These are phyloP conservation scores for Dactylonectria estremocensis DNA, from an alignment of 2,329 filamentous ascomycete species.

Conservation along the genomic window DNA sequence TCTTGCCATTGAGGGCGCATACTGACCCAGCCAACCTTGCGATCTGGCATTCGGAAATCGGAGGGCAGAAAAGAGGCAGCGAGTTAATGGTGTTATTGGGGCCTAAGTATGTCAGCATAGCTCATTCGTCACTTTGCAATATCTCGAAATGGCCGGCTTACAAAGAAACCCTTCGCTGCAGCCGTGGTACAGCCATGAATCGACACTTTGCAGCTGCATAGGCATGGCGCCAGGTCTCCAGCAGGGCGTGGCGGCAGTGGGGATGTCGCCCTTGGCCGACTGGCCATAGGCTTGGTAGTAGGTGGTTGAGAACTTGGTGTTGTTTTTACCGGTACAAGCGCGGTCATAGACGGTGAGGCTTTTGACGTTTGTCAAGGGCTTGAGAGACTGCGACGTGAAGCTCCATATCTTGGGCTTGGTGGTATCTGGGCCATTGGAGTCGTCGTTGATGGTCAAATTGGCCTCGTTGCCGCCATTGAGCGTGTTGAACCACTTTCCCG, in stretches of 20 bases:
- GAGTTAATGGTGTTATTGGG: conserved; percentile 63
- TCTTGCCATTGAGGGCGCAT: conserved; percentile 52
- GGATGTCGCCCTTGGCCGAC: conserved; percentile 46
- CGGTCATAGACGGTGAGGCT: conserved; percentile 54
- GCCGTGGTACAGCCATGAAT: conserved; percentile 55
- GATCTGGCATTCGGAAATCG: conserved; percentile 55
- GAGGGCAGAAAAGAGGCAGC: conserved; percentile 61
- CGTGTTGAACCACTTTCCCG: conserved; percentile 61
- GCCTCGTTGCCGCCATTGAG: conserved; percentile 43
- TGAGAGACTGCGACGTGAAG: conserved; percentile 40
- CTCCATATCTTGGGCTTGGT: conserved; percentile 51
- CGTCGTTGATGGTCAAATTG: conserved; percentile 53
- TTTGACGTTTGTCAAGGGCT: conserved; percentile 43
- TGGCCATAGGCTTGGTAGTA: conserved; percentile 55
- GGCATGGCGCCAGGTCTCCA: conserved; percentile 58
- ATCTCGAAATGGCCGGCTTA: conserved; percentile 43
- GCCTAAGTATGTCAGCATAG: conserved; percentile 46
- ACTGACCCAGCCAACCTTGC: conserved; percentile 53
- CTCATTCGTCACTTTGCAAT: background rate
- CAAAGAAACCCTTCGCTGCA: conserved; percentile 61
- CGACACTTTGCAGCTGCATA: conserved; percentile 56
- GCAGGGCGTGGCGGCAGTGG: conserved; percentile 58
- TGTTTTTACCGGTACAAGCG: conserved; percentile 60
- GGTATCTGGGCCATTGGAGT: conserved; percentile 55
- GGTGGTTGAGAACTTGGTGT: conserved; percentile 58